Evolutionary conservation across 805 yeast species (phyloP).

Genomic region (Blastobotrys muscicola): DNA sequence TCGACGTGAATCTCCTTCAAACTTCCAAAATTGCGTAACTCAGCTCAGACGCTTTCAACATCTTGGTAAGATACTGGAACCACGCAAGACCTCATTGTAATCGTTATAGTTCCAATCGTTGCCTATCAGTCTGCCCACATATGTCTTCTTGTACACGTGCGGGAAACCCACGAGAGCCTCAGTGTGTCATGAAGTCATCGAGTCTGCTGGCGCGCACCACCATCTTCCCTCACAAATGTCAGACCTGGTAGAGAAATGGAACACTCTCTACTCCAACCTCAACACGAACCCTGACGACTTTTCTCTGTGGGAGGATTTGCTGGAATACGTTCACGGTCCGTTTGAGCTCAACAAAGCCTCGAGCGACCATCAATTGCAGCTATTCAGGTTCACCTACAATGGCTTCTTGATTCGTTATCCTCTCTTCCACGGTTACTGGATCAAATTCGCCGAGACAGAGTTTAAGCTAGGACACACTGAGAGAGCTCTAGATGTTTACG

Average conservation of each 20-base stretch:
- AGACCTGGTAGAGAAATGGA: constrained; percentile 12
- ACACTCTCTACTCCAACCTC: constrained; percentile 9
- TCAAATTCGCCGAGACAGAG: constrained; percentile 30
- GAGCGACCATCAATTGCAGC: constrained; percentile 16
- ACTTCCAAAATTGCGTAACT: no score
- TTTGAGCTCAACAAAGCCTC: constrained; percentile 20
- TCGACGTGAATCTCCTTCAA: no score
- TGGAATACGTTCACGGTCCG: constrained; percentile 25
- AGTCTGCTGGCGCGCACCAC: no score
- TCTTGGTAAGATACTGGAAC: no score
- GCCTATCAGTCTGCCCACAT: no score
- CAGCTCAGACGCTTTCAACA: no score
- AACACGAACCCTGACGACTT: constrained; percentile 23
- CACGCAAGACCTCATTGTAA: no score
- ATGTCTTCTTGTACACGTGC: no score
- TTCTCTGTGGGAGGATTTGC: constrained; percentile 27
- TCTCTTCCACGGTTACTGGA: constrained; percentile 33
- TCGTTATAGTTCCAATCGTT: no score
- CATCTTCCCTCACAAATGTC: not conserved
- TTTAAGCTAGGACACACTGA: constrained; percentile 26
- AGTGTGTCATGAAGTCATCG: no score
- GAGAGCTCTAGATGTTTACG: constrained; percentile 26
- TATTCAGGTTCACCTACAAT: constrained; percentile 24
- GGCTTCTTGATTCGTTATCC: constrained; percentile 28
- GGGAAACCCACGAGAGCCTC: no score